Base-by-base conservation (phyloP, 2,329 filamentous ascomycete species). In the Ceratocystis cacaofunesta region DNA sequence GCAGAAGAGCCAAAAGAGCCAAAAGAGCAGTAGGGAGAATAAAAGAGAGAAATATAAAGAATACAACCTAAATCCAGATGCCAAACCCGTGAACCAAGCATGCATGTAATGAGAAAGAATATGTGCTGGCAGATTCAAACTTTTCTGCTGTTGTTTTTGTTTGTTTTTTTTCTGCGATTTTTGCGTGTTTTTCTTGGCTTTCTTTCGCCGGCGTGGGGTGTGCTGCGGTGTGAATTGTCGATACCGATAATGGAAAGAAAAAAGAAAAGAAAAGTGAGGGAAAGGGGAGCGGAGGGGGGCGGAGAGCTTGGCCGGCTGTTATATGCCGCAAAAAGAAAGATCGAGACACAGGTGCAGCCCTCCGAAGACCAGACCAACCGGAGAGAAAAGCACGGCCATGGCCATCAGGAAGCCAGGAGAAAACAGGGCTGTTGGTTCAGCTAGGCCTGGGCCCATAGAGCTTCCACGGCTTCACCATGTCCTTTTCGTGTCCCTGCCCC, bases 11-110 rank as follows among this genome's bases (percentile, higher is more conserved):
- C 25, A 28, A 5, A 28, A 28, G 28, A 32, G 7, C 30, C 30
- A 32, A 32, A 32, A 32, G 30, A 19, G n/a, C 22, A 61, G 19
- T 36, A 44, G 25, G 12, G 32, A 62, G 32, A 62, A 44, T n/a
- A 46, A 62, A 46, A 28, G 36, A 17, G 15, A 36, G 48, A 41
- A 41, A 63, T 19, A 55, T 41, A 52, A 55, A 63, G 15, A 41
- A 41, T 30, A 55, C 15, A 63, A 28, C 50, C 50, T 25, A 55
- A 55, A 55, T 25, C 50, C 50, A 55, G 22, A 55, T 55, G 50
- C 50, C 50, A 55, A 55, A 55, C 50, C 50, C 50, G 22, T 55
- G 22, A 55, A 55, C 50, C 50, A 55, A 55, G 50, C 50, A 55
- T 55, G 50, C 50, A 55, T 55, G 50, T 25, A 55, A 55, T 55